Percentiles rank a stretch among this genome's conserved stretches.
Evolutionary conservation across 169 alveolate species (phyloP).

Genomic region (Theileria parva): DNA sequence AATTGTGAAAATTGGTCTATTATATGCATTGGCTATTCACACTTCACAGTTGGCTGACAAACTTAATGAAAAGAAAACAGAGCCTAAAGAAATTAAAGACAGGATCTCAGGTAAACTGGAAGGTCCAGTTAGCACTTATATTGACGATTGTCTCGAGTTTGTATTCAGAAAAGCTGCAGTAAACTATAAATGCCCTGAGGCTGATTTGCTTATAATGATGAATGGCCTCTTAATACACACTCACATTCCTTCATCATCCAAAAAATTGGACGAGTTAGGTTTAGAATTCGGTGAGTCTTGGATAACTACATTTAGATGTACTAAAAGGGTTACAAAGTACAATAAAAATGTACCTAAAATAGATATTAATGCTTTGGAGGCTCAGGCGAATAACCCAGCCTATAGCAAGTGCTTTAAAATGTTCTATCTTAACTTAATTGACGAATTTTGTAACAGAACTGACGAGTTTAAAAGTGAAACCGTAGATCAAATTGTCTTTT

Average conservation of each 20-base stretch:
- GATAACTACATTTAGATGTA: background rate
- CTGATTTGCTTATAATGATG: conserved; percentile 3
- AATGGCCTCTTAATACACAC: background rate
- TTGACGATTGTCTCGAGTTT: conserved; percentile 42
- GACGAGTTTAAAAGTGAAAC: conserved; percentile 24
- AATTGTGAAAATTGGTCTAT: conserved; percentile 33
- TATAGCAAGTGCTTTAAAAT: conserved; percentile 37
- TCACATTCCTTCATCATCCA: background rate
- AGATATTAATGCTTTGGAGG: conserved; percentile 1
- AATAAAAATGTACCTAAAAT: background rate
- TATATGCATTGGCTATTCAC: conserved; percentile 41
- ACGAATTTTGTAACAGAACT: conserved; percentile 50
- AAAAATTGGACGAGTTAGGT: background rate
- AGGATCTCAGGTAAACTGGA: conserved; percentile 1
- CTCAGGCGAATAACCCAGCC: conserved; percentile 20
- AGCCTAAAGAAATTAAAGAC: conserved; percentile 1
- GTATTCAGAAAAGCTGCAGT: background rate
- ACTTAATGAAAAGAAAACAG: conserved; percentile 11
- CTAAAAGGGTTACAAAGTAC: background rate
- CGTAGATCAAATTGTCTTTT: conserved; percentile 9
- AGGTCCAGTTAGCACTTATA: conserved; percentile 22
- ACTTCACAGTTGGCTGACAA: background rate
- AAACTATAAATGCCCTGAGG: conserved; percentile 1
- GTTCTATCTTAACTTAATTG: conserved; percentile 55
- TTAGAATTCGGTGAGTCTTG: background rate